phyloP scores from a whole-genome alignment of 306 rosid genomes.

The Clitoria ternatea region DNA sequence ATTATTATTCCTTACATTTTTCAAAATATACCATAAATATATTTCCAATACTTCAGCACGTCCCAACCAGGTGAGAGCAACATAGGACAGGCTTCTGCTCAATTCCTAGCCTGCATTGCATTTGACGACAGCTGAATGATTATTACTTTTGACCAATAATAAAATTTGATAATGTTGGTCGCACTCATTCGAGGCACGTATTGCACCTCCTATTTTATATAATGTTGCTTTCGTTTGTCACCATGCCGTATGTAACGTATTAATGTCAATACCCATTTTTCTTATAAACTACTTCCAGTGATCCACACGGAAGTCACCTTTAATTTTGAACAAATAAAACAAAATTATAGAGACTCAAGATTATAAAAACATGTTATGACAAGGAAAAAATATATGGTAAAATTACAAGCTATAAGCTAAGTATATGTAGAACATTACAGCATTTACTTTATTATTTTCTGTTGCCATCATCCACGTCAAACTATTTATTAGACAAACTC shows the following conservation, averaged over 20 bases:
- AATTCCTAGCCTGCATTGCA: neutral
- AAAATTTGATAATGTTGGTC: neutral
- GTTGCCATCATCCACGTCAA: neutral
- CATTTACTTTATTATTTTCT: neutral
- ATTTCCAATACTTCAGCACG: neutral
- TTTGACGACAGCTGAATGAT: neutral
- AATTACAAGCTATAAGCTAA: neutral
- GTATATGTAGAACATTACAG: neutral
- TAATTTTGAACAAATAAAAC: neutral
- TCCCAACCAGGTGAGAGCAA: neutral
- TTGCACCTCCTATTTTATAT: neutral
- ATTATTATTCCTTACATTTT: no score
- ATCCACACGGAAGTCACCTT: neutral
- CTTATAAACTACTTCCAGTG: neutral
- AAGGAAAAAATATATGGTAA: neutral
- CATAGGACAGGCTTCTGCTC: neutral
- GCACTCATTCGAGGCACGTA: neutral
- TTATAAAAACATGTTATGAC: neutral
- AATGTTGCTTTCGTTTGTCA: neutral
- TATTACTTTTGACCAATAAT: no score
- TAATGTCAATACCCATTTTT: neutral
- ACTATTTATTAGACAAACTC: neutral
- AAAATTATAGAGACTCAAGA: neutral
- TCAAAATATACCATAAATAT: neutral
- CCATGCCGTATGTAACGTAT: neutral